Base-by-base conservation (phyloP, 805 yeast genomes). In the Candida sanyiensis region DNA sequence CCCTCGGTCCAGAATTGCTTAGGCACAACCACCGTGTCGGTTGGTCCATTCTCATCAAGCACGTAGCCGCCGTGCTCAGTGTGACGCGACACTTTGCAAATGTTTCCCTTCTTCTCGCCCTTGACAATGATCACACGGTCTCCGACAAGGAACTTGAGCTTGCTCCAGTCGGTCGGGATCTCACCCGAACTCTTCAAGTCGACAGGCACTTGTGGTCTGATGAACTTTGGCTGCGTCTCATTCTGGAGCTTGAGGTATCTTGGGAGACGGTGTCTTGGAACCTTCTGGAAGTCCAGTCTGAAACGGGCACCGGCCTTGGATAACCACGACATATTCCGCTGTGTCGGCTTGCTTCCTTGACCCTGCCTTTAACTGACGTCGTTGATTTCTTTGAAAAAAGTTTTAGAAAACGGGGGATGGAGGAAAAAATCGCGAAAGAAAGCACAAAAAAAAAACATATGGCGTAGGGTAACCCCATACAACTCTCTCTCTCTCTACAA, bases 61-160 rank as follows among this genome's bases (percentile, higher is more conserved):
- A 73, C 67, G 32, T 76, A 73, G 5, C 82, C 73, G 57, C 87
- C 84, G 17, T 79, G 70, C 31, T 72, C 69, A n/a, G 66, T 62
- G 45, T 77, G 75, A 42, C 76, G 74, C 43, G 72, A 69, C 9
- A 90, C 73, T 39, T 74, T 74, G 7, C 90, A 78, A 11, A 88
- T 70, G 20, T 75, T 77, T n/a, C 96, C 95, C 52, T 75, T 76
- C 52, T 74, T 72, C 33, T 71, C 68, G 15, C 97, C 97, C 37
- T 70, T 71, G 20, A 76, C 66, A 19, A 87, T 69, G 55, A 86
- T 73, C 2, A 84, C 95, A 44, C 81, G 67, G 61, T 86, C 96
- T 16, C 95, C 95, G 17, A 75, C 77, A 33, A 79, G 66, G 47
- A 75, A 77, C 33, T 75, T 79, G 67, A 83, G 72, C 33, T 81